These are phyloP conservation scores for Byssothecium circinans DNA, from an alignment of 2,329 filamentous ascomycete genomes.

Conservation along the genomic window DNA sequence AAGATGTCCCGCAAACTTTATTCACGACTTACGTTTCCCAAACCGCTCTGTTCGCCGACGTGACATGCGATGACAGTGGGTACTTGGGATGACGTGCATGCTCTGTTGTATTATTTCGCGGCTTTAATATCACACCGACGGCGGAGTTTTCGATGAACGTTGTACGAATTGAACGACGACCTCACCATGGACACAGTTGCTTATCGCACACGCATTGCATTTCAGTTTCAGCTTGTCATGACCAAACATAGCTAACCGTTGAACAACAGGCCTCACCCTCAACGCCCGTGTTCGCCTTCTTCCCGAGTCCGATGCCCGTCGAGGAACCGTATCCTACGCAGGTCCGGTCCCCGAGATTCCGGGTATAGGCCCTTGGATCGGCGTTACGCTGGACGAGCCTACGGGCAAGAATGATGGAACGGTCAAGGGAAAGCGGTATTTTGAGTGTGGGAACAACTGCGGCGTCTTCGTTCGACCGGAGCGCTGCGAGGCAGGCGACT, in stretches of 20 bases:
- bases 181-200: background rate
- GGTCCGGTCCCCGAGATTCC: constrained; percentile 76
- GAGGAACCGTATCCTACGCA: constrained; percentile 71
- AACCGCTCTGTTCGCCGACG: background rate
- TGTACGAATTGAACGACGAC: too few relatives aligned
- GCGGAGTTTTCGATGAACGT: background rate
- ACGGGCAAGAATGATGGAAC: constrained; percentile 82
- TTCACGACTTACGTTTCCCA: too few relatives aligned
- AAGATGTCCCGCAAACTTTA: background rate
- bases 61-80: background rate
- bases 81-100: background rate
- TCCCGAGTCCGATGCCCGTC: constrained; percentile 66
- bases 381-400: constrained; percentile 73
- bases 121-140: background rate
- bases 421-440: constrained; percentile 68
- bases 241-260: constrained; percentile 1
- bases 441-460: constrained; percentile 67
- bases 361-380: constrained; percentile 67
- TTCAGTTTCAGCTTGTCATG: background rate
- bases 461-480: constrained; percentile 80
- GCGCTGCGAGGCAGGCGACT: constrained; percentile 76
- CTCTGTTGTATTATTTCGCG: background rate
- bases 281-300: constrained; percentile 45
- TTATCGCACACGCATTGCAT: background rate
- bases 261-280: constrained; percentile 27